Evolutionary conservation across 2,329 filamentous ascomycete genomes (phyloP).

Genomic region (Rhynchosporium graminicola): DNA sequence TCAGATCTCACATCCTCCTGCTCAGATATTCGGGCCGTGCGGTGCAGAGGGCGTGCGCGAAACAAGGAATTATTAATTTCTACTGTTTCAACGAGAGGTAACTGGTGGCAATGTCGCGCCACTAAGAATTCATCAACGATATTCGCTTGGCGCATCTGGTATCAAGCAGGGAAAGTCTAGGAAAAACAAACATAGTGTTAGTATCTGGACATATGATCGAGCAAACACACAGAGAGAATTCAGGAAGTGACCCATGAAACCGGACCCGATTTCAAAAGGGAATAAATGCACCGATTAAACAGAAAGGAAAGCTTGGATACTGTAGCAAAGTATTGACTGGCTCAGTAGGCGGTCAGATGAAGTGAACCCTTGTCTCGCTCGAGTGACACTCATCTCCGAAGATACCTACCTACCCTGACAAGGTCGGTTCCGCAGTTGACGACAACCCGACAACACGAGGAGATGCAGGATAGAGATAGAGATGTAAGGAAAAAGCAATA

Average conservation of each 20-base stretch:
- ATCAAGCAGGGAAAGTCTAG: too few species aligned
- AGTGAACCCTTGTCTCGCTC: slow-evolving; percentile 5
- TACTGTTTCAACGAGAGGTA: background rate
- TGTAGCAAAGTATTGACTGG: background rate
- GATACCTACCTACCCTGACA: slow-evolving; percentile 11
- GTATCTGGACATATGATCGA: too few species aligned
- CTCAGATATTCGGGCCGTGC: too few species aligned
- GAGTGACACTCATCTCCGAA: slow-evolving; percentile 26
- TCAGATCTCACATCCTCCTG: background rate
- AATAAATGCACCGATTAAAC: background rate
- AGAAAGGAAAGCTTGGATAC: too few species aligned
- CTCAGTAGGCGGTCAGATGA: background rate
- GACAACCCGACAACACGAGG: background rate
- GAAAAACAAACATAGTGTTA: too few species aligned
- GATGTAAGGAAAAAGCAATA: background rate
- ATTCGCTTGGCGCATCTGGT: too few species aligned
- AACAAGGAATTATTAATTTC: background rate
- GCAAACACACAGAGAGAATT: too few species aligned
- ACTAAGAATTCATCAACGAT: too few species aligned
- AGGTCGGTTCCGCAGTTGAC: background rate
- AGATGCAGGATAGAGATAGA: background rate
- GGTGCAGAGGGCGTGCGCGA: background rate
- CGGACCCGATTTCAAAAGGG: background rate
- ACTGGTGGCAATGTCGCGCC: background rate
- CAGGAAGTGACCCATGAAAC: too few species aligned